A percentile compares a stretch with the other conserved stretches of the same genome.
These are phyloP conservation scores for Sporothrix mexicana DNA, from an alignment of 2,329 filamentous ascomycete genomes.

Conservation along the genomic window DNA sequence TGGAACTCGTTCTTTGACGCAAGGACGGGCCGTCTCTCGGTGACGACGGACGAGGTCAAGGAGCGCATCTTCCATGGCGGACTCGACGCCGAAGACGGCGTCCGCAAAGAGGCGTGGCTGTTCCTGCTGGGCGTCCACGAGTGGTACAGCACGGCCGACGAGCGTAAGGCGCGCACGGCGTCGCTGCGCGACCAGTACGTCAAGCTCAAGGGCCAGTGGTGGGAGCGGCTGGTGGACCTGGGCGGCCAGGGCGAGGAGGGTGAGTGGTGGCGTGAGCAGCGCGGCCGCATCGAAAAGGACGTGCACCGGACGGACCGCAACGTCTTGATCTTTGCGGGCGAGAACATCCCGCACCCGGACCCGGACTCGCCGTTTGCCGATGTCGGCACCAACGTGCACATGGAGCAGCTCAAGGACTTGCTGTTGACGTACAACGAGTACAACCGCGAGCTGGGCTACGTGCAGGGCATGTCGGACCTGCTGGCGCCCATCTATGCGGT, in stretches of 20 bases:
- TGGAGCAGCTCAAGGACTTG: constrained; percentile 99
- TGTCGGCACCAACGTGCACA: constrained; percentile 91
- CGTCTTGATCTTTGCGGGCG: constrained; percentile 92
- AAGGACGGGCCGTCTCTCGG: constrained; percentile 71
- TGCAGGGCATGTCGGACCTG: constrained; percentile 98
- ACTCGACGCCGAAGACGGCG: constrained; percentile 84
- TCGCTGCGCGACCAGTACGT: constrained; percentile 93
- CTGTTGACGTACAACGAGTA: constrained; percentile 98
- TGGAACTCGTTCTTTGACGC: constrained; percentile 91
- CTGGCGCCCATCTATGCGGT: constrained; percentile 96
- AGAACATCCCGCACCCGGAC: constrained; percentile 95
- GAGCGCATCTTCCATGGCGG: constrained; percentile 97
- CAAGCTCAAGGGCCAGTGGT: constrained; percentile 91
- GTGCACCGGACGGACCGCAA: constrained; percentile 96
- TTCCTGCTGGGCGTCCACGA: constrained; percentile 90
- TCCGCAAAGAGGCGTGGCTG: constrained; percentile 95
- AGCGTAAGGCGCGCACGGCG: constrained; percentile 81
- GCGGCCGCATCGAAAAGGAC: constrained; percentile 93
- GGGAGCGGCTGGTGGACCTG: constrained; percentile 88
- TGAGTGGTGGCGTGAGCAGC: constrained; percentile 97
- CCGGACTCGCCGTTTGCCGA: constrained; percentile 94
- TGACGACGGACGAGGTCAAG: constrained; percentile 92
- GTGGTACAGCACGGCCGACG: constrained; percentile 88
- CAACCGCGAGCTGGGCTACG: constrained; percentile 93
- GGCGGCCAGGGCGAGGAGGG: constrained; percentile 79